These are phyloP conservation scores for Penicillium concentricum DNA, from an alignment of 2,329 filamentous ascomycete genomes.

Conservation along the genomic window DNA sequence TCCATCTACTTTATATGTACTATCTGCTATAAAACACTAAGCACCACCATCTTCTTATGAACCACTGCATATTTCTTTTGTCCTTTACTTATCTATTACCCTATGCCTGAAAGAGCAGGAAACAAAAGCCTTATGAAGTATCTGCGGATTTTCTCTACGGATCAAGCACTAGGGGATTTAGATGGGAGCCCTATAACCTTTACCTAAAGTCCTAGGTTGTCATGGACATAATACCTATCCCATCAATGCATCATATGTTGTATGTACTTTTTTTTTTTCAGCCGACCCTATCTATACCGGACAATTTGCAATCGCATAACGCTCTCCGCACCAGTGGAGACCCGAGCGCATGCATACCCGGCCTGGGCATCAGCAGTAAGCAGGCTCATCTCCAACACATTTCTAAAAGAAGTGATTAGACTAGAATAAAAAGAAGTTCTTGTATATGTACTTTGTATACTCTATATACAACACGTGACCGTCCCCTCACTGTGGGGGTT, in stretches of 20 bases:
- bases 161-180: neutral
- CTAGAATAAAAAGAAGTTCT: too few relatives aligned
- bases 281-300: neutral
- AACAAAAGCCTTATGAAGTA: neutral
- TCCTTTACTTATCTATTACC: neutral
- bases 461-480: conserved; percentile 18
- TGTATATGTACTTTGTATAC: neutral
- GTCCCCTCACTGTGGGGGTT: conserved; percentile 20
- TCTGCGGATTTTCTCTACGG: neutral
- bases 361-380: neutral
- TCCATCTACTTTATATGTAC: too few relatives aligned
- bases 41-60: neutral
- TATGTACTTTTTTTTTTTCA: neutral
- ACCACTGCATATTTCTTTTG: too few relatives aligned
- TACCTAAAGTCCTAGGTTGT: neutral
- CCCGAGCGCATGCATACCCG: conserved; percentile 6
- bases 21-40: neutral
- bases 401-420: neutral
- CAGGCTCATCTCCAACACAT: neutral
- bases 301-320: neutral
- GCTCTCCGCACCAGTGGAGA: conserved; percentile 10
- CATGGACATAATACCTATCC: neutral
- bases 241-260: neutral
- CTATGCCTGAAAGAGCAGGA: too few relatives aligned
- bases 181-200: neutral